Conservation (phyloP, 495 filamentous ascomycete genomes). For the Acidiella bohemica region DNA sequence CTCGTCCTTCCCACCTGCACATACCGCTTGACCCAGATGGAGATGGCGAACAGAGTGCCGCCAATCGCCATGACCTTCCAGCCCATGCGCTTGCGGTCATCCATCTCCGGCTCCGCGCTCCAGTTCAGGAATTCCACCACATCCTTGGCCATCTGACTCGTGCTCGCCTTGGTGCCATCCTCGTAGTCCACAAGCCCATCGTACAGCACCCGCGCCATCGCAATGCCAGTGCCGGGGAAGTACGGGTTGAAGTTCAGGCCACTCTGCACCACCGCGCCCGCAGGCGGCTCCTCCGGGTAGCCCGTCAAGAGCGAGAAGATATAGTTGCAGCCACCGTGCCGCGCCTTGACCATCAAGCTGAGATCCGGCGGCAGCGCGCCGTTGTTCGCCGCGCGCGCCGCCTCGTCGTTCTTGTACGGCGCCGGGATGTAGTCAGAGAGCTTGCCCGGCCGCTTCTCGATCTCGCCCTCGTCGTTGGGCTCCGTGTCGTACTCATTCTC, state of each 20-base stretch:
- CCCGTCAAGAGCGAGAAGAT: constrained; percentile 95
- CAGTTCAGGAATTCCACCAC: constrained; percentile 98
- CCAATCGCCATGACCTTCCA: constrained; percentile 77
- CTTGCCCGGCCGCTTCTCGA: constrained; percentile 96
- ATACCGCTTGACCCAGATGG: constrained; percentile 88
- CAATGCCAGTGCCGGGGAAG: constrained; percentile 98
- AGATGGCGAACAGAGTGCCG: constrained; percentile 65
- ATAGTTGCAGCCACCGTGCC: constrained; percentile 97
- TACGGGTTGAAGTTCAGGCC: constrained; percentile 99
- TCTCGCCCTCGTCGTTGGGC: constrained; percentile 94
- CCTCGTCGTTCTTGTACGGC: constrained; percentile 98
- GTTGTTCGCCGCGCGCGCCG: constrained; percentile 93
- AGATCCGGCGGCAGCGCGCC: constrained; percentile 96
- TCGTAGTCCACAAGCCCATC: constrained; percentile 98
- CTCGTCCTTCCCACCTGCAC: neutral
- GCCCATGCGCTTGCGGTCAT: constrained; percentile 98
- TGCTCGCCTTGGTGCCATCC: constrained; percentile 83
- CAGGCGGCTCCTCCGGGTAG: constrained; percentile 91
- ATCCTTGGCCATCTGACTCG: constrained; percentile 99
- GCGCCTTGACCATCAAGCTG: constrained; percentile 90
- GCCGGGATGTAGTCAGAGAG: constrained; percentile 89
- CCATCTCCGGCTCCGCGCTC: constrained; percentile 98
- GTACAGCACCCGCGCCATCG: constrained; percentile 96
- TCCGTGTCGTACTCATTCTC: constrained; percentile 98
- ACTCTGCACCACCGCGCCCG: constrained; percentile 62